These are phyloP conservation scores for Tulasnella sp. DNA, from an alignment of 768 basidiomycete genomes.

Conservation along the genomic window DNA sequence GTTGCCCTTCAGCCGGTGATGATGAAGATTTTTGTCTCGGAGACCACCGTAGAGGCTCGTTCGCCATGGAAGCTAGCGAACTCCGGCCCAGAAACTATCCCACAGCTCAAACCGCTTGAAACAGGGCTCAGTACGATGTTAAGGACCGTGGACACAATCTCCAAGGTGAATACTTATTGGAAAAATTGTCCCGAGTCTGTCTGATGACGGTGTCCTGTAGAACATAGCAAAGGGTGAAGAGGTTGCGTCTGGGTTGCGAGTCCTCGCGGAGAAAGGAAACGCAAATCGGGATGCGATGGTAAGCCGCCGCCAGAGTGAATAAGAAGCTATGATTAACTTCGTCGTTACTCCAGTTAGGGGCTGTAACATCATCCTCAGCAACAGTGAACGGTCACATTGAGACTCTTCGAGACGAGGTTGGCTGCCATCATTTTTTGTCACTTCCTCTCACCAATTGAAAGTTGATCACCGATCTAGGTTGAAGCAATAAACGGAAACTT, in stretches of 20 bases:
- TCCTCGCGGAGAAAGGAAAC: neutral
- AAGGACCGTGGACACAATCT: neutral
- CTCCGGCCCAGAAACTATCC: neutral
- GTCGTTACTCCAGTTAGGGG: neutral
- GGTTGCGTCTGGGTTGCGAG: neutral
- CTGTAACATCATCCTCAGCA: neutral
- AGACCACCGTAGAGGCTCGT: neutral
- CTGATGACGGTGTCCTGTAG: neutral
- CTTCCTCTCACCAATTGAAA: neutral
- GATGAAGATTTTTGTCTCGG: neutral
- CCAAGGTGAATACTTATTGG: neutral
- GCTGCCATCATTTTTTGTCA: neutral
- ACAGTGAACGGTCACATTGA: neutral
- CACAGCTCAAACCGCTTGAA: neutral
- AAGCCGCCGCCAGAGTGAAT: neutral
- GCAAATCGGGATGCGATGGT: neutral
- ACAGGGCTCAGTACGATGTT: neutral
- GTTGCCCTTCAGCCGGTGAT: neutral
- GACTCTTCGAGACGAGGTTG: neutral
- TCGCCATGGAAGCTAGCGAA: neutral
- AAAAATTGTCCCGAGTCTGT: neutral
- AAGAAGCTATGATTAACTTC: neutral
- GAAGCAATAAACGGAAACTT: neutral
- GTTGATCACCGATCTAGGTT: neutral
- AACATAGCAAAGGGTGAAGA: neutral